Evolutionary conservation across 345 rosid species (phyloP).

Genomic region (Carallia brachiata): DNA sequence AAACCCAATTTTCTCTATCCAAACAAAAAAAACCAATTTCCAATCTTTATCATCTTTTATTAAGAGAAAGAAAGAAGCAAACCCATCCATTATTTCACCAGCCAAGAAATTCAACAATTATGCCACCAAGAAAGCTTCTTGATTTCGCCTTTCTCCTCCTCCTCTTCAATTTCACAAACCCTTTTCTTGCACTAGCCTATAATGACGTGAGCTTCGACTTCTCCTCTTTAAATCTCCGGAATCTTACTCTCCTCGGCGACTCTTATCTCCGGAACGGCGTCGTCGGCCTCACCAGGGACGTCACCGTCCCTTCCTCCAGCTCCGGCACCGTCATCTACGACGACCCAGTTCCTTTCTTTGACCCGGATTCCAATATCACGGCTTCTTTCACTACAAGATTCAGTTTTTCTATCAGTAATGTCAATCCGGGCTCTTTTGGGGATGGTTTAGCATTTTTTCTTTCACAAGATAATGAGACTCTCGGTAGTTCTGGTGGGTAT

Average conservation of each 20-base stretch:
- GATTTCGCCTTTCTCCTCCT: conserved; percentile 33
- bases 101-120: conserved; percentile 11
- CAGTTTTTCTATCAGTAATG: conserved; percentile 63
- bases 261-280: conserved; percentile 76
- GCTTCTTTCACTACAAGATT: conserved; percentile 81
- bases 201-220: conserved; percentile 44
- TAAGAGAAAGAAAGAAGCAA: not conserved
- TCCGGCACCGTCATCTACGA: conserved; percentile 72
- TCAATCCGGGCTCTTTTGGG: conserved; percentile 63
- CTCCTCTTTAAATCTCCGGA: conserved; percentile 58
- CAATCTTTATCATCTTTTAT: not conserved
- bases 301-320: conserved; percentile 80
- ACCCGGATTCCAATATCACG: conserved; percentile 65
- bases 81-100: not conserved
- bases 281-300: conserved; percentile 80
- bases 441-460: conserved; percentile 89
- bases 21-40: not conserved
- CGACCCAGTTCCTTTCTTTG: conserved; percentile 63
- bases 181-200: conserved; percentile 22
- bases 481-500: conserved; percentile 78
- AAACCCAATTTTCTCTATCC: not conserved
- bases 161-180: conserved; percentile 25
- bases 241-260: conserved; percentile 91
- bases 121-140: conserved; percentile 51
- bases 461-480: conserved; percentile 62